Percentiles rank a stretch among this genome's conserved stretches.
These are phyloP conservation scores for Cryphonectria nitschkei DNA, from an alignment of 2,329 filamentous ascomycete genomes.

Conservation along the genomic window DNA sequence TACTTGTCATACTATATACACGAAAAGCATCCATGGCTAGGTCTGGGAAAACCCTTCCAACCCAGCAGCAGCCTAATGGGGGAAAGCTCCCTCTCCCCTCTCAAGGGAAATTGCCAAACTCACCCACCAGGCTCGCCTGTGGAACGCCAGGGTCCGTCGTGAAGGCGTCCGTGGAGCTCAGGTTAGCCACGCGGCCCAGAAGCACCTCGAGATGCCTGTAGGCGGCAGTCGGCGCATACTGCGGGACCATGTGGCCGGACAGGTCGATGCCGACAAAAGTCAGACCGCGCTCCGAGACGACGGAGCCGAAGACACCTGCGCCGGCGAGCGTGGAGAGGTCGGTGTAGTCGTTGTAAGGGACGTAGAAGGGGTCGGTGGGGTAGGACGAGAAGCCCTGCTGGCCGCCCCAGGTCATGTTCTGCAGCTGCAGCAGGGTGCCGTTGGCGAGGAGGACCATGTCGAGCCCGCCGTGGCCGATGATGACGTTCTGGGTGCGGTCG, in stretches of 20 bases:
- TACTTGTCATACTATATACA: not conserved
- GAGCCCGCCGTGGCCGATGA: slow-evolving; percentile 70
- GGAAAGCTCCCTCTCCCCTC: not conserved
- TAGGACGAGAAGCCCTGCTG: slow-evolving; percentile 65
- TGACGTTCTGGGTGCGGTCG: slow-evolving; percentile 68
- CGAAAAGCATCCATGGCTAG: not conserved
- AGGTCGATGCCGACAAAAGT: slow-evolving; percentile 69
- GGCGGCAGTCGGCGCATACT: slow-evolving; percentile 69
- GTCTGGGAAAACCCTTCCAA: not conserved
- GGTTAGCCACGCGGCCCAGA: slow-evolving; percentile 67
- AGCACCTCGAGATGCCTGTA: slow-evolving; percentile 77
- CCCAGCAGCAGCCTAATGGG: not conserved
- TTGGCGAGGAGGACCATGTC: slow-evolving; percentile 69
- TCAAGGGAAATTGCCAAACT: slow-evolving; percentile 15
- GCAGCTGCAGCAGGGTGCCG: slow-evolving; percentile 69
- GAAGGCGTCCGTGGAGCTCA: slow-evolving; percentile 49
- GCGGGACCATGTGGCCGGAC: slow-evolving; percentile 69
- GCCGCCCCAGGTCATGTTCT: slow-evolving; percentile 79
- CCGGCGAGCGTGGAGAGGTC: slow-evolving; percentile 52
- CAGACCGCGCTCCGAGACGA: slow-evolving; percentile 74
- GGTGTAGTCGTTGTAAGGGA: slow-evolving; percentile 62
- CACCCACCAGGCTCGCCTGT: slow-evolving; percentile 31
- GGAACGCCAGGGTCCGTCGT: slow-evolving; percentile 34
- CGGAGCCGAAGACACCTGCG: slow-evolving; percentile 69
- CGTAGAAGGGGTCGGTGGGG: slow-evolving; percentile 65